Base-by-base conservation (phyloP, 441 rosid genomes). In the Euphorbia schlechtendalii region DNA sequence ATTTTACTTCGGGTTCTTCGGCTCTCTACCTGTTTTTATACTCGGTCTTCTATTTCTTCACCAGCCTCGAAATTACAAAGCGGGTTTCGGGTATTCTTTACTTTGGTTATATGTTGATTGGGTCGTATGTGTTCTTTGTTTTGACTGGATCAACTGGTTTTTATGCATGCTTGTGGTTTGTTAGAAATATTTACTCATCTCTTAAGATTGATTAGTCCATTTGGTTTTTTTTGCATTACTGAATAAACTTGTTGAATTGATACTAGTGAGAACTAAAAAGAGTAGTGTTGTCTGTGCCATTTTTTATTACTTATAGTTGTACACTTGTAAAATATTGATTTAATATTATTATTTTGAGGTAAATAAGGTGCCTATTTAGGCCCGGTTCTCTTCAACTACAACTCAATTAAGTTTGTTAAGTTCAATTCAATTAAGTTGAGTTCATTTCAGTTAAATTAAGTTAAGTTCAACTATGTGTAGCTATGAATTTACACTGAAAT, bases 121-220 rank as follows among this genome's bases (percentile, higher is more conserved):
- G 82, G 56, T 84, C 97, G 12, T 90, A 83, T 45, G 82, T 88
- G 0, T 90, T 90, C 83, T 90, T 86, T 25, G 86, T 79, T 73
- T 71, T 90, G 71, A 86, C 95, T 0, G 97, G 97, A 38, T 80
- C 97, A 6, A 84, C 83, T 22, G 92, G 97, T 67, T 87, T 90
- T 78, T 87, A 82, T 52, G 92, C 92, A 1, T 90, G 90, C 76
- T 86, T 90, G 73, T 90, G 90, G 92, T 87, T 87, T 56, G 92
- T 87, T 21, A 74, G 86, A 59, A 84, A 82, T 79, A 87, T 90
- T 70, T 90, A 90, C 69, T 84, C 96, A 9, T 86, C 92, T 0
- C 86, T 90, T 69, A 90, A 90, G 80, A 83, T 90, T 25, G 96
- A 90, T 73, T 86, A 78, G 36, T n/a, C 27, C 48, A 32, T 20